Conservation (phyloP, 1,139 yeast species). For the Yamadazyma blattariae region DNA sequence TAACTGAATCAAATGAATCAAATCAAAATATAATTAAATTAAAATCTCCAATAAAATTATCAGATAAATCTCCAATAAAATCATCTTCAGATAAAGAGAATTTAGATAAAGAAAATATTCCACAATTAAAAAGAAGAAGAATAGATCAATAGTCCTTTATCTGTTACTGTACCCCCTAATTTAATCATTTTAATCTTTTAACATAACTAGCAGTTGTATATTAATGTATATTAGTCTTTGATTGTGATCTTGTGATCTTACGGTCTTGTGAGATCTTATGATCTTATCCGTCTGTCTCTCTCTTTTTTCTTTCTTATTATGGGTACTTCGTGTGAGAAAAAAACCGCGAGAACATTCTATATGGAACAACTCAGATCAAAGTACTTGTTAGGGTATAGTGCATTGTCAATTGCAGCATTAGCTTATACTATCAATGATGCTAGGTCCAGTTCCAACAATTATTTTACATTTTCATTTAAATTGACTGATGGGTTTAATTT, state of each 20-base stretch:
- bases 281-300: not conserved
- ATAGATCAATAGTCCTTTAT: slow-evolving; percentile 4
- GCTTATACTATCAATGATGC: slow-evolving; percentile 28
- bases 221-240: slow-evolving; percentile 6
- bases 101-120: slow-evolving; percentile 13
- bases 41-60: not conserved
- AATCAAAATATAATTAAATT: not conserved
- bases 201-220: too few relatives aligned
- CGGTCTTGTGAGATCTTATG: too few relatives aligned
- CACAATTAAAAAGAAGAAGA: slow-evolving; percentile 15
- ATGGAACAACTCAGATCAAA: not conserved
- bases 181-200: too few relatives aligned
- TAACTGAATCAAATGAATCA: not conserved
- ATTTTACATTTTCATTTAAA: slow-evolving; percentile 27
- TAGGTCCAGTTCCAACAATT: slow-evolving; percentile 23
- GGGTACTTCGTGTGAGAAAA: too few relatives aligned
- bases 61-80: not conserved
- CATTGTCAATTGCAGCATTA: slow-evolving; percentile 22
- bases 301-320: too few relatives aligned
- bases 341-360: slow-evolving; percentile 3
- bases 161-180: too few relatives aligned
- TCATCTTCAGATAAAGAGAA: slow-evolving; percentile 2
- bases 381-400: slow-evolving; percentile 26
- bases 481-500: slow-evolving; percentile 36
- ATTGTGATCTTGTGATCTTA: too few relatives aligned